A percentile compares a stretch with the other conserved stretches of the same genome.
Evolutionary conservation across 2,329 filamentous ascomycete species (phyloP).

Genomic region (Didymella pinodella): DNA sequence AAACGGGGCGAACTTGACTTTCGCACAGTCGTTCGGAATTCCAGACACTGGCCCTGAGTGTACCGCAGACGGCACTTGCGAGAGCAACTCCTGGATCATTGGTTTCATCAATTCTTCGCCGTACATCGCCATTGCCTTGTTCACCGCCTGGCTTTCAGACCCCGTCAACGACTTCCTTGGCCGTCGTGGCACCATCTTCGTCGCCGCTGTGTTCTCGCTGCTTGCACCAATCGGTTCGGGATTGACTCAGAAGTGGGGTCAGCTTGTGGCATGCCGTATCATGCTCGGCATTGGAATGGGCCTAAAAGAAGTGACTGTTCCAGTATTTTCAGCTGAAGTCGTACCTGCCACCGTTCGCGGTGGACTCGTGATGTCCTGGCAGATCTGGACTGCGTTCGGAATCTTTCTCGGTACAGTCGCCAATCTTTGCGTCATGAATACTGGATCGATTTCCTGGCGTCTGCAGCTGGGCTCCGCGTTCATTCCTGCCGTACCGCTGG

Average conservation of each 20-base stretch:
- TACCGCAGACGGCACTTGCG: constrained; percentile 34
- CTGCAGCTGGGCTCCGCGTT: constrained; percentile 52
- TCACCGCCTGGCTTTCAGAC: constrained; percentile 40
- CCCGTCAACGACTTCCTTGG: constrained; percentile 43
- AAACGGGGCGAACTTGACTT: constrained; percentile 65
- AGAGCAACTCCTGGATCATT: constrained; percentile 46
- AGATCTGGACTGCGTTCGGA: constrained; percentile 55
- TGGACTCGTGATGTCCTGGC: constrained; percentile 58
- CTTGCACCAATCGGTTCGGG: constrained; percentile 48
- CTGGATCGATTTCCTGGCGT: constrained; percentile 49
- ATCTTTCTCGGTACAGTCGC: constrained; percentile 57
- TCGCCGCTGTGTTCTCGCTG: constrained; percentile 46
- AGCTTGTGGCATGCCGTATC: constrained; percentile 51
- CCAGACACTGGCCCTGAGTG: constrained; percentile 36
- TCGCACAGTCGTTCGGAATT: constrained; percentile 55
- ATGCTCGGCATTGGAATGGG: constrained; percentile 55
- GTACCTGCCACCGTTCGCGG: constrained; percentile 59
- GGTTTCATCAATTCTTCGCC: constrained; percentile 45
- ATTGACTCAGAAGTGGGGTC: constrained; percentile 49
- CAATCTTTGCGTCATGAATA: constrained; percentile 52
- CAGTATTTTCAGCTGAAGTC: constrained; percentile 57
- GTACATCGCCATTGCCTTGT: constrained; percentile 43
- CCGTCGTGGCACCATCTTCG: constrained; percentile 46
- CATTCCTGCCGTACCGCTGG: constrained; percentile 49
- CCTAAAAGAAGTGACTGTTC: constrained; percentile 55